Evolutionary conservation across 2,329 filamentous ascomycete genomes (phyloP).

Genomic region (Rhynchosporium graminicola): DNA sequence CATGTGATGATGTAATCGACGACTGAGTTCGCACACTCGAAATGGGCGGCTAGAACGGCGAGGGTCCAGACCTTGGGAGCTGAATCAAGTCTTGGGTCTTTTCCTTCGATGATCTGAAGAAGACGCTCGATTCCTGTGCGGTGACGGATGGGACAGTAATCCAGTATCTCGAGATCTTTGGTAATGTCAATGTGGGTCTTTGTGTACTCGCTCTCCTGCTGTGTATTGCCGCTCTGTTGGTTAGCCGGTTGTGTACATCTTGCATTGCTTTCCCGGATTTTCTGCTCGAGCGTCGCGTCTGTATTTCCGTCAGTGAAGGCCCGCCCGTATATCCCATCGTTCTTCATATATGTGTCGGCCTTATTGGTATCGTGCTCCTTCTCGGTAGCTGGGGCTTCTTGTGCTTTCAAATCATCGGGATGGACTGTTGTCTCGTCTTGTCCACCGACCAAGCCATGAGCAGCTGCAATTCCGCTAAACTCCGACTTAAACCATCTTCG

Average conservation of each 20-base stretch:
- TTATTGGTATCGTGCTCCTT: background rate
- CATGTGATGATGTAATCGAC: conserved; percentile 56
- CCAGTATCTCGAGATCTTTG: conserved; percentile 43
- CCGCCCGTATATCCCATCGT: too few species aligned
- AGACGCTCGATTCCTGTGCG: conserved; percentile 63
- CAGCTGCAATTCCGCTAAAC: conserved; percentile 42
- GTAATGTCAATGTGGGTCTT: background rate
- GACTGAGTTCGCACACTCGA: conserved; percentile 52
- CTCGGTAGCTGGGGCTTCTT: background rate
- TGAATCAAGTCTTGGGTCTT: conserved; percentile 59
- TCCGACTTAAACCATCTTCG: conserved; percentile 54
- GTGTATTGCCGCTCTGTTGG: background rate
- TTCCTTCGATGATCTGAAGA: conserved; percentile 57
- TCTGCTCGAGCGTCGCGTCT: background rate
- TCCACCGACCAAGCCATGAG: conserved; percentile 47
- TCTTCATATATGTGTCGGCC: background rate
- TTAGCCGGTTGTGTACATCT: background rate
- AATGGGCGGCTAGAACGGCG: conserved; percentile 60
- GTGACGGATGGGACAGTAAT: conserved; percentile 67
- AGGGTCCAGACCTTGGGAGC: conserved; percentile 68
- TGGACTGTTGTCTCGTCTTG: conserved; percentile 45
- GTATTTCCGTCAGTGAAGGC: background rate
- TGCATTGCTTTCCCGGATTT: background rate
- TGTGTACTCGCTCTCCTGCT: background rate
- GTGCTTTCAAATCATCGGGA: background rate